Evolutionary conservation across 441 rosid species (phyloP).

Genomic region (Brassica balearica): DNA sequence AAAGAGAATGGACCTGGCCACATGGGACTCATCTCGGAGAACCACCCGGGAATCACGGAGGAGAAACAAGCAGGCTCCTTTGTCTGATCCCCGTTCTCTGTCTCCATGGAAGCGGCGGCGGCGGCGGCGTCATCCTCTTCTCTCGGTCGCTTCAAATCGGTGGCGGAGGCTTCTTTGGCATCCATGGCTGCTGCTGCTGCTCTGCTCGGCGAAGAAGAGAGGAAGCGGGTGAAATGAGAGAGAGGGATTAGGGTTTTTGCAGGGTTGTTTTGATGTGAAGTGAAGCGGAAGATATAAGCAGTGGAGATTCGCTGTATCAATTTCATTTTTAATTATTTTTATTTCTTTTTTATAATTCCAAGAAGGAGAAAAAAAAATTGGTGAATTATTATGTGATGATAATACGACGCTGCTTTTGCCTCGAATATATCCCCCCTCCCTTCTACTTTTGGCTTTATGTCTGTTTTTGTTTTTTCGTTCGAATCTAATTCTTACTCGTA

Average conservation of each 20-base stretch:
- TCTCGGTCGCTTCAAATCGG: slow-evolving; percentile 76
- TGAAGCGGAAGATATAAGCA: slow-evolving; percentile 38
- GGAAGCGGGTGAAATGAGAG: not conserved
- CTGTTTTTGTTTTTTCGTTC: not conserved
- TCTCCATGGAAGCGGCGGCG: slow-evolving; percentile 55
- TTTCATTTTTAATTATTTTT: not conserved
- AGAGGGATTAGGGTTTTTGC: slow-evolving; percentile 41
- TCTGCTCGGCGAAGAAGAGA: not conserved
- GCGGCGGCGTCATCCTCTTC: slow-evolving; percentile 56
- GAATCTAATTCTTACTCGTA: not conserved
- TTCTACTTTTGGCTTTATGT: slow-evolving; percentile 3
- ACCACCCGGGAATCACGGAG: slow-evolving; percentile 86
- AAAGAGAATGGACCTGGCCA: slow-evolving; percentile 70
- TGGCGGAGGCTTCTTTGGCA: slow-evolving; percentile 24
- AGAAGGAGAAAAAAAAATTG: too few species aligned
- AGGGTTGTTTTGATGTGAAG: slow-evolving; percentile 30
- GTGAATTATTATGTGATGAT: slow-evolving; percentile 44
- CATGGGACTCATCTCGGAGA: slow-evolving; percentile 95
- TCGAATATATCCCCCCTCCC: not conserved
- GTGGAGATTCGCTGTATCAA: slow-evolving; percentile 25
- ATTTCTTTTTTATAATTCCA: too few species aligned
- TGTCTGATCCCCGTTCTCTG: slow-evolving; percentile 38
- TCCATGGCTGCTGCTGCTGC: not conserved
- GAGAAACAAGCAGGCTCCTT: slow-evolving; percentile 53
- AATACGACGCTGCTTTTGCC: slow-evolving; percentile 9